These are phyloP conservation scores for Penicillium ucsense DNA, from an alignment of 495 filamentous ascomycete genomes.

Conservation along the genomic window DNA sequence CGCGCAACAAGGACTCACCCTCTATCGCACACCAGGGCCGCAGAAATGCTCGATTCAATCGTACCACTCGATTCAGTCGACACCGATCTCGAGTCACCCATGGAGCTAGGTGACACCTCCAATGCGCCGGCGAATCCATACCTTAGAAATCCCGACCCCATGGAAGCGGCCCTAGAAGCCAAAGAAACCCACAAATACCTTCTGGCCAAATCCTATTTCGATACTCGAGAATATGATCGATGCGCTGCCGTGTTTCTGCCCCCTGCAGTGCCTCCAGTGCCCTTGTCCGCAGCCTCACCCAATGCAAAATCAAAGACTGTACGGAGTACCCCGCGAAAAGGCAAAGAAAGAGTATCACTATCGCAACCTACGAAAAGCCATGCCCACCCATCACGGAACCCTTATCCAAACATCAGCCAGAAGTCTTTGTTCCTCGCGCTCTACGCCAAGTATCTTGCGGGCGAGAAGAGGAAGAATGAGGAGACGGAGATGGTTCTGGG, in stretches of 20 bases:
- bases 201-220: constrained; percentile 89
- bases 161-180: constrained; percentile 69
- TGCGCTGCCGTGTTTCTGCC: constrained; percentile 87
- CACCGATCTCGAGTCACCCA: constrained; percentile 49
- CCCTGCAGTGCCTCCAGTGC: constrained; percentile 53
- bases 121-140: constrained; percentile 33
- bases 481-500: constrained; percentile 97
- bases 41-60: constrained; percentile 84
- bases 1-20: too few relatives aligned
- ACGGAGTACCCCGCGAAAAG: constrained; percentile 35
- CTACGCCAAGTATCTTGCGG: constrained; percentile 86
- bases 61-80: constrained; percentile 39
- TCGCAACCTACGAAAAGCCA: constrained; percentile 18
- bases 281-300: constrained; percentile 41
- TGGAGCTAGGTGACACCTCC: constrained; percentile 37
- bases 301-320: constrained; percentile 30
- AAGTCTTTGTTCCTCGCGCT: constrained; percentile 86
- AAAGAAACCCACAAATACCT: constrained; percentile 75
- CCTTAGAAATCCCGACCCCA: constrained; percentile 41
- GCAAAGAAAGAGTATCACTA: constrained; percentile 43
- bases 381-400: constrained; percentile 19
- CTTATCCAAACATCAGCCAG: constrained; percentile 59
- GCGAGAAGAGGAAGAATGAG: constrained; percentile 93
- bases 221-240: constrained; percentile 91
- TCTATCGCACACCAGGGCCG: constrained; percentile 52